Conservation (phyloP, 331 rosid species). For the Spiraea crenata region DNA sequence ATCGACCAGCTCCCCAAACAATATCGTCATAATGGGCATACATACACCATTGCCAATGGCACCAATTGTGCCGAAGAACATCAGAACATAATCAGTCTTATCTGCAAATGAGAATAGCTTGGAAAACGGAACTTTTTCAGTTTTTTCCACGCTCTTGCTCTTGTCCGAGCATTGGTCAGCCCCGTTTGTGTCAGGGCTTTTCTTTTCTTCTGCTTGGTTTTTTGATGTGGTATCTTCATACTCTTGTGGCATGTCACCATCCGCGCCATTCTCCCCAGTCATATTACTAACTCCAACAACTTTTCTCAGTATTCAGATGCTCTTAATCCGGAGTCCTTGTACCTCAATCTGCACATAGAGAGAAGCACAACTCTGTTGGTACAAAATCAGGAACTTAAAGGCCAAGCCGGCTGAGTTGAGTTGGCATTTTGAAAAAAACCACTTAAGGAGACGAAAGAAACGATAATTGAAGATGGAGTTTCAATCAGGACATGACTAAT, state of each 20-base stretch:
- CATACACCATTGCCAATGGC: constrained; percentile 25
- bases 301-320: not conserved
- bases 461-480: not conserved
- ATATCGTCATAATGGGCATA: constrained; percentile 27
- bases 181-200: constrained; percentile 8
- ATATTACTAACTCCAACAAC: constrained; percentile 3
- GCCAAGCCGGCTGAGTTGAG: constrained; percentile 5
- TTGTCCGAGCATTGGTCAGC: not conserved
- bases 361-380: constrained; percentile 10
- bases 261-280: constrained; percentile 3
- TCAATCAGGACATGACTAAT: not conserved
- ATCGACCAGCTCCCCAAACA: constrained; percentile 27
- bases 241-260: not conserved
- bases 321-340: not conserved
- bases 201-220: constrained; percentile 4
- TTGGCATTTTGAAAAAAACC: not conserved
- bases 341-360: constrained; percentile 1
- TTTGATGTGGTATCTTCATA: not conserved
- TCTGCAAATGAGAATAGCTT: constrained; percentile 23
- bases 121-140: constrained; percentile 13
- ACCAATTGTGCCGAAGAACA: constrained; percentile 18
- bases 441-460: not conserved
- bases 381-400: not conserved
- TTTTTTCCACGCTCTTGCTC: constrained; percentile 4
- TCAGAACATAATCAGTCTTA: constrained; percentile 13